Evolutionary conservation across 495 filamentous ascomycete species (phyloP), one percentile per base, ranked within the genome.

Genomic region (Lophiostoma macrostomum): DNA sequence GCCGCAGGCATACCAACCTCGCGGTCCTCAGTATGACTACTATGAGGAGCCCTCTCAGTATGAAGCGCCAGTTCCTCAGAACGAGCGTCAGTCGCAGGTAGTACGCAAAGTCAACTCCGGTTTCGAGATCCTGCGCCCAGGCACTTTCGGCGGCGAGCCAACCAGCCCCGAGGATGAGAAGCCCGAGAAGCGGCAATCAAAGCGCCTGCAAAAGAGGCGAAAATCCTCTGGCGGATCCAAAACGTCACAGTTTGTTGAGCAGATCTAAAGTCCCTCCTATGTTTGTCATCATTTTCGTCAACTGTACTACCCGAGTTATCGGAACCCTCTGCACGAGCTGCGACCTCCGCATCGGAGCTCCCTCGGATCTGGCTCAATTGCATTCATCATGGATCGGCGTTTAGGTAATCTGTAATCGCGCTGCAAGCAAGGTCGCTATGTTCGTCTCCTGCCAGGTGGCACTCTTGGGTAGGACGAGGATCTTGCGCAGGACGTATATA

Each of bases 61-160:
- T 14, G 43, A 23, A 5, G 36, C 61, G 8, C 22, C 61, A n/a
- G 61, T 64, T 23, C 48, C 56, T 8, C 63, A 45, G 18, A 67
- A 63, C 41, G 64, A 63, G 38, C 72, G 71, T 0, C 70, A 76
- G 12, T 64, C 76, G 8, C 74, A 78, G 44, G 67, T 75, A 14
- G 53, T 78, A 1, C 72, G 82, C 13, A 78, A 74, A 51, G 76
- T 83, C 13, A 84, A 84, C 53, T 73, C 75, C 8, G 81, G 82
- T 4, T 84, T 85, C 52, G 76, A 83, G 59, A 71, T 85, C 31
- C 64, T 84, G 0, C 73, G 73, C 23, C 79, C 79, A 13, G 82
- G 82, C 14, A 83, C 77, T 4, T 28, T 63, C 12, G 31, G 19
- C n/a, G n/a, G n/a, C 20, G 41, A 31, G 25, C 63, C 49, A 34